A percentile compares a stretch with the other conserved stretches of the same genome.
These are phyloP conservation scores for Neurospora crassa DNA, from an alignment of 2,329 filamentous ascomycete genomes.

Conservation along the genomic window DNA sequence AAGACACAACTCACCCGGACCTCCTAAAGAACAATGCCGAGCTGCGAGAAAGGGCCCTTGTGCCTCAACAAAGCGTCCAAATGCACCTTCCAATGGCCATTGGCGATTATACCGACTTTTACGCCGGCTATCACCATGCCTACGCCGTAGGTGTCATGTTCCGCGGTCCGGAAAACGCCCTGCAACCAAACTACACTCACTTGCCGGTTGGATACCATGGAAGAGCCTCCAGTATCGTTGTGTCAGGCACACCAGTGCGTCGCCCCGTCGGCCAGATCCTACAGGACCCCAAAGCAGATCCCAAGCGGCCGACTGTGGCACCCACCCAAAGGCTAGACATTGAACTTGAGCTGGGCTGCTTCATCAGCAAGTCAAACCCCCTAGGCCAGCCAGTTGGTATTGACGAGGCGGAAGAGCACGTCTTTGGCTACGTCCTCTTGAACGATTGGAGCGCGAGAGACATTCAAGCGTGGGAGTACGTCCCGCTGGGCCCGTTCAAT, in stretches of 20 bases:
- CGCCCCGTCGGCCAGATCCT: conserved; percentile 69
- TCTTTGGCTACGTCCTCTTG: conserved; percentile 74
- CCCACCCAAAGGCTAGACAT: conserved; percentile 63
- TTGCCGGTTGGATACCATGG: conserved; percentile 78
- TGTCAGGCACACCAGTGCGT: conserved; percentile 64
- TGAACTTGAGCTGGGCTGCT: conserved; percentile 71
- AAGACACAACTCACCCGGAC: conserved; percentile 47
- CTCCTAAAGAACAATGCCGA: conserved; percentile 52
- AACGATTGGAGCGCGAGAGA: conserved; percentile 85
- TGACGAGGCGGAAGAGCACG: conserved; percentile 53
- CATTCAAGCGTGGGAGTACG: conserved; percentile 76
- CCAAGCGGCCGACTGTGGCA: conserved; percentile 53
- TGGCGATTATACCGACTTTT: conserved; percentile 81
- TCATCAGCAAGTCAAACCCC: conserved; percentile 55
- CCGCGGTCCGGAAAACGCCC: conserved; percentile 59
- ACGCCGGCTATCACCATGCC: conserved; percentile 70
- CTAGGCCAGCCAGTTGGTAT: conserved; percentile 57
- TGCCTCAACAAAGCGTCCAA: conserved; percentile 49
- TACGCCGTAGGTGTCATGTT: conserved; percentile 60
- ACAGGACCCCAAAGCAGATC: conserved; percentile 48
- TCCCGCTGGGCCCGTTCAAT: conserved; percentile 74
- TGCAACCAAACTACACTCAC: conserved; percentile 75
- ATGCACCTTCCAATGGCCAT: conserved; percentile 69
- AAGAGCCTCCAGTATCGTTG: conserved; percentile 63
- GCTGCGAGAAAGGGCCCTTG: conserved; percentile 46